Evolutionary conservation across 495 filamentous ascomycete genomes (phyloP).

Genomic region (Aspergillus carlsbadensis): DNA sequence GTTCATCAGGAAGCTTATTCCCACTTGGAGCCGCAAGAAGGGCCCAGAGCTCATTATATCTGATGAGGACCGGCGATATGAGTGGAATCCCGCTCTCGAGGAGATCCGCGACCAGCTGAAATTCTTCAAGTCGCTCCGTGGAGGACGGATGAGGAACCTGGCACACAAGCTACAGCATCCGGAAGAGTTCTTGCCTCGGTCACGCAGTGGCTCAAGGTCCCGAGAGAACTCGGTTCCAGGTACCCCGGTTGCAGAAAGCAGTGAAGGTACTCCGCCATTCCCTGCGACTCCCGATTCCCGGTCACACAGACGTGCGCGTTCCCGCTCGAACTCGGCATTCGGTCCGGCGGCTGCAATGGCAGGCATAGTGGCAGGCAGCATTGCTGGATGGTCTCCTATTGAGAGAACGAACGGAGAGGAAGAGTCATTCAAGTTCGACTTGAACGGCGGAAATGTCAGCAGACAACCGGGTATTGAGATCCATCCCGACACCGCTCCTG

Average conservation of each 20-base stretch:
- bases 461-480: constrained; percentile 53
- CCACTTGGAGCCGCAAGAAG: constrained; percentile 46
- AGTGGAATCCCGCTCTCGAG: constrained; percentile 60
- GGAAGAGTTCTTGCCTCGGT: constrained; percentile 68
- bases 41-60: constrained; percentile 58
- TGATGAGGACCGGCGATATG: constrained; percentile 70
- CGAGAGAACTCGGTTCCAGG: constrained; percentile 68
- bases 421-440: constrained; percentile 52
- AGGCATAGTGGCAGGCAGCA: constrained; percentile 82
- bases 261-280: constrained; percentile 47
- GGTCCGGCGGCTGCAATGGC: constrained; percentile 81
- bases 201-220: constrained; percentile 72
- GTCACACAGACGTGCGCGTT: constrained; percentile 67
- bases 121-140: constrained; percentile 70
- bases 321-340: constrained; percentile 82
- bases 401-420: constrained; percentile 54
- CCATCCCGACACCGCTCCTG: constrained; percentile 55
- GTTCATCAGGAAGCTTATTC: constrained; percentile 53
- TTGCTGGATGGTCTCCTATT: constrained; percentile 88
- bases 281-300: constrained; percentile 71
- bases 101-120: constrained; percentile 78
- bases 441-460: constrained; percentile 46
- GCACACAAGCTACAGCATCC: constrained; percentile 83
- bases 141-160: constrained; percentile 83
- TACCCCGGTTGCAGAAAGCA: constrained; percentile 60